A percentile compares a stretch with the other conserved stretches of the same genome.
These are phyloP conservation scores for Brassica juncea DNA, from an alignment of 345 rosid genomes.

Conservation along the genomic window DNA sequence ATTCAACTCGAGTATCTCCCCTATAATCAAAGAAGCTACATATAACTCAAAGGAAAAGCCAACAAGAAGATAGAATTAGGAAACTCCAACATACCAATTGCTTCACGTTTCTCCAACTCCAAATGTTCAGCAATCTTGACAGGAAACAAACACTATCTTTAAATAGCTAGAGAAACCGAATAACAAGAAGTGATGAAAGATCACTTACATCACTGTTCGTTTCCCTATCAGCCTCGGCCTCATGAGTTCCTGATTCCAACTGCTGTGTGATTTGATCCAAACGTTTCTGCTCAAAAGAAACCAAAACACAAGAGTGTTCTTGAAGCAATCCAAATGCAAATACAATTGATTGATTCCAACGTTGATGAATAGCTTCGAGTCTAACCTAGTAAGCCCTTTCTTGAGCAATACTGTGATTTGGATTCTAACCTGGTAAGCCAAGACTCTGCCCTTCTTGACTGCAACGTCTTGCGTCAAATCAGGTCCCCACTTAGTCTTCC, in stretches of 20 bases:
- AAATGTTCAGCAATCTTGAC: conserved; percentile 54
- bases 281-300: conserved; percentile 86
- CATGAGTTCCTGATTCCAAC: conserved; percentile 60
- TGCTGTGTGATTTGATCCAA: conserved; percentile 69
- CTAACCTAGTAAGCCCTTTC: conserved; percentile 74
- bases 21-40: conserved; percentile 47
- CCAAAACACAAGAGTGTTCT: conserved; percentile 41
- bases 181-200: conserved; percentile 7
- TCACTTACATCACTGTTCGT: conserved; percentile 48
- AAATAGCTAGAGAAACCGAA: background rate
- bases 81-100: conserved; percentile 56
- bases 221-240: conserved; percentile 41
- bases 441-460: conserved; percentile 59
- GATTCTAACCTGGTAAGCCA: conserved; percentile 80
- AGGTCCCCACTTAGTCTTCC: conserved; percentile 89
- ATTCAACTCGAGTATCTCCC: conserved; percentile 81
- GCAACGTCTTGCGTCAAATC: conserved; percentile 68
- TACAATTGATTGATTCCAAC: background rate
- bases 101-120: conserved; percentile 78
- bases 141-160: conserved; percentile 16
- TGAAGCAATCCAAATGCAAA: background rate
- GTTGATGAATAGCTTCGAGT: background rate
- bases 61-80: background rate
- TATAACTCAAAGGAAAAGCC: background rate
- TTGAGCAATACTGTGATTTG: background rate